Base-by-base conservation (phyloP, 805 yeast species). In the Lachancea nothofagi region DNA sequence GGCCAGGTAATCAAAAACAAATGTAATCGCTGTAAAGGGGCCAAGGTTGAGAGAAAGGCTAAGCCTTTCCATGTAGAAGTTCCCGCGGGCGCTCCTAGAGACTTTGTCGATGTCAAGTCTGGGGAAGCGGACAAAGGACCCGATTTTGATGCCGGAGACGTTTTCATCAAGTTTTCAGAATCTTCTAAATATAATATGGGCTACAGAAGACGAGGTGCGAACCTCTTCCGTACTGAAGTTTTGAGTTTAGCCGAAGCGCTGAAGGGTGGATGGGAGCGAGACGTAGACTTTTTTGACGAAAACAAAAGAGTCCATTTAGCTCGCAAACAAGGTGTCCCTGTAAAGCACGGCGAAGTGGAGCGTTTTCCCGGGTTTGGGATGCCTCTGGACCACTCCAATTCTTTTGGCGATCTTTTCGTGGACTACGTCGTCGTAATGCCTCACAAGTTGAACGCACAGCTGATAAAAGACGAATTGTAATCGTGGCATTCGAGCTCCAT, bases 61-160 rank as follows among this genome's bases (percentile, higher is more conserved):
- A 74, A 90, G 52, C 65, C 69, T 15, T 81, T 80, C 62, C 70
- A 70, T 32, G 64, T 88, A 14, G 75, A 75, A 50, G 51, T 93
- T 14, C 73, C 72, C 27, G 80, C 88, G 0, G 98, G 98, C 19
- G 66, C 79, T 7, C 70, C 76, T 8, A 68, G 89, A 51, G 73
- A 75, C 42, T 71, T 72, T 50, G 70, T 70, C 29, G 76, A 77
- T 48, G 71, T 74, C 1, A 65, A 81, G 36, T 70, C 69, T 35
- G 94, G 90, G 2, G 87, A 87, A 60, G 88, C 90, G 5, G 94
- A 90, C 56, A 83, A 79, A 55, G 72, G 72, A 48, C 97, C 97
- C 2, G 95, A 84, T 40, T 72, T 77, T 70, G 74, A 70, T 4
- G 76, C 95, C 3, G 98, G 98, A 14, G 86, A 90, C 63, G 65